Base-by-base conservation (phyloP, 2,329 filamentous ascomycete species). In the Trichoderma sp. region DNA sequence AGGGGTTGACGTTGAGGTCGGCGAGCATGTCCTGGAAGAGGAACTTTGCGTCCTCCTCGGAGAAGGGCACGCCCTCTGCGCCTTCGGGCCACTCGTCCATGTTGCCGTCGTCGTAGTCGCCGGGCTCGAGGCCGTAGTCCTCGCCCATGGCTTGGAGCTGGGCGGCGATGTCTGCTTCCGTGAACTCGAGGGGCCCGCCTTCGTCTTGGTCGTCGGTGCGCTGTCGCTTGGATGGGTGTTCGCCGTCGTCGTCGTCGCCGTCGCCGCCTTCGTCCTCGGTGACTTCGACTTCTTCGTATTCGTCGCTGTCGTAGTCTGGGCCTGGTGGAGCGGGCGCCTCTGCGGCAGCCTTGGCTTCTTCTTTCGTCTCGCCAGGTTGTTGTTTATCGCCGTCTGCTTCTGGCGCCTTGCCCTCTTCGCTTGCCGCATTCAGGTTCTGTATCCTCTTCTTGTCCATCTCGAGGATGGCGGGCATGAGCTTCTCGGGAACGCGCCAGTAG, bases 401-500 rank as follows among this genome's bases (percentile, higher is more conserved):
- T 4, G 19, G 26, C 7, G 26, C 62, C 63, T 58, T 24, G 30
- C 30, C 30, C 30, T 51, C 64, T 28, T 71, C 68, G 19, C 3
- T 14, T 39, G 34, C 58, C 0, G 72, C 73, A 0, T 81, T 81
- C 78, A 88, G 85, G 72, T 84, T 77, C 78, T 86, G 80, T 78
- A 89, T 89, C 66, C 86, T 85, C 69, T 89, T 87, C 74, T 90
- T 87, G 76, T 97, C 92, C 63, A 92, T 80, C 68, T 87, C 84
- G 58, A 89, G 70, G 62, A 95, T 91, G 15, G 87, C 92, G 67
- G 90, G 88, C 83, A 93, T 89, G 43, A 99, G 83, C 74, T 95
- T 89, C 63, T 92, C 87, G 0, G 95, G 95, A 71, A 97, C 95
- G 72, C 92, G 92, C 95, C 96, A 99, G 76, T 93, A 93, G 76